Base-by-base conservation (phyloP, 2,329 filamentous ascomycete genomes). In the Dothideomycetidae sp. region DNA sequence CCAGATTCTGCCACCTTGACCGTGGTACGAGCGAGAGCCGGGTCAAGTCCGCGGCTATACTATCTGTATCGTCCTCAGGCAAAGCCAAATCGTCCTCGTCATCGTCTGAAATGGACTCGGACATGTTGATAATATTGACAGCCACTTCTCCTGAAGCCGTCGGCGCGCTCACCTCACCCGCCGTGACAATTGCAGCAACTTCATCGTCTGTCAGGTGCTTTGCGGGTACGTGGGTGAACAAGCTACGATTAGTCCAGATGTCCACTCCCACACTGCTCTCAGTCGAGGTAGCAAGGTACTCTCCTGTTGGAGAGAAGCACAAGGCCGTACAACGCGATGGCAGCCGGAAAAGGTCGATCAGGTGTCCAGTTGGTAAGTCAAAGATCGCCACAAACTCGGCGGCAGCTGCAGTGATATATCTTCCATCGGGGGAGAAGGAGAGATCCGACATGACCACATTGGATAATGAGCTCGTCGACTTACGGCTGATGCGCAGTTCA, bases 351-450 rank as follows among this genome's bases (percentile, higher is more conserved):
- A 82, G 83, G 54, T 98, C 90, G 44, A 98, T 90, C 10, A 98
- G 68, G 59, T 98, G 88, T 16, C 85, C 88, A 0, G 92, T 98
- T 0, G 90, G 84, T 17, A 98, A 66, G 61, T 98, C 92, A 85
- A 90, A 98, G 5, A 96, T 74, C 29, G 90, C 75, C 4, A 84
- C 64, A 1, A 75, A 74, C 52, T 93, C 83, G 51, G 81, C 77
- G 1, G 84, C 85, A 10, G 85, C 81, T 14, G 85, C 83, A 40
- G 94, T 74, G 46, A 98, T 75, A 90, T 90, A 98, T 40, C 85
- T 75, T 5, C 88, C 88, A 55, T 96, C 86, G 47, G 77, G 82
- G 3, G 88, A 96, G 60, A 98, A 96, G 4, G 53, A 54, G 42
- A 62, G 60, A 46, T 66, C 61, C 5, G 55, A 52, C 26, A 56